Evolutionary conservation across 2,329 filamentous ascomycete species (phyloP).

Genomic region (Capronia americana): DNA sequence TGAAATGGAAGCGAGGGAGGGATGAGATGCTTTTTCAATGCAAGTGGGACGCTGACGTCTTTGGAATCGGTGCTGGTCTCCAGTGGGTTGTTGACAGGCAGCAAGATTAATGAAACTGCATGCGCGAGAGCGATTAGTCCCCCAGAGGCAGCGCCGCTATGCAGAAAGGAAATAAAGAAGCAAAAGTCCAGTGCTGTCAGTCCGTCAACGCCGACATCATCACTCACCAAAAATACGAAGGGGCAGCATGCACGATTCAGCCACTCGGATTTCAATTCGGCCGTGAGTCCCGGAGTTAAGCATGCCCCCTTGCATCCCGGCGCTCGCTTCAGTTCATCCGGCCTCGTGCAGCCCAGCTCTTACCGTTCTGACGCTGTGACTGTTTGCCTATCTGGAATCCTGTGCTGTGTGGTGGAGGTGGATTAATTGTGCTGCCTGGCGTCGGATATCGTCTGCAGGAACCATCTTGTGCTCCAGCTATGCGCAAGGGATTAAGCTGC

Average conservation of each 20-base stretch:
- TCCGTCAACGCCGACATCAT: conserved; percentile 11
- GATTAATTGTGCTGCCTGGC: conserved; percentile 17
- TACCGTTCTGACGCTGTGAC: neutral
- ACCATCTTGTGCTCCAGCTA: neutral
- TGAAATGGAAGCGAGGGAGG: conserved; percentile 1
- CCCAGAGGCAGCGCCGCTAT: conserved; percentile 16
- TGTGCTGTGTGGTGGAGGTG: neutral
- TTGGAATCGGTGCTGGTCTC: neutral
- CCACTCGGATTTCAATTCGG: conserved; percentile 17
- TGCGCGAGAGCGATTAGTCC: neutral
- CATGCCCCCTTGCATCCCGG: no score
- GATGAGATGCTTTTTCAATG: conserved; percentile 7
- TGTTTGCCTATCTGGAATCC: neutral
- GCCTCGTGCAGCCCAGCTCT: conserved; percentile 3
- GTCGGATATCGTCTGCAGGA: neutral
- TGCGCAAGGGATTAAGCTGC: no score
- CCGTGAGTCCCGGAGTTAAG: conserved; percentile 11
- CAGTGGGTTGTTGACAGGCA: conserved; percentile 3
- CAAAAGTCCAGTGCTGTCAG: conserved; percentile 2
- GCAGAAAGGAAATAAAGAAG: conserved; percentile 4
- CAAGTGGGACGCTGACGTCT: neutral
- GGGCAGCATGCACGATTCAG: conserved; percentile 7
- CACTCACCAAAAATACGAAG: neutral
- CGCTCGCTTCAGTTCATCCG: conserved; percentile 5
- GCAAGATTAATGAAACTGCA: conserved; percentile 8